A percentile compares a stretch with the other conserved stretches of the same genome.
Conservation (phyloP, 352 stramenopile species). For the Globisporangium camurandrum region DNA sequence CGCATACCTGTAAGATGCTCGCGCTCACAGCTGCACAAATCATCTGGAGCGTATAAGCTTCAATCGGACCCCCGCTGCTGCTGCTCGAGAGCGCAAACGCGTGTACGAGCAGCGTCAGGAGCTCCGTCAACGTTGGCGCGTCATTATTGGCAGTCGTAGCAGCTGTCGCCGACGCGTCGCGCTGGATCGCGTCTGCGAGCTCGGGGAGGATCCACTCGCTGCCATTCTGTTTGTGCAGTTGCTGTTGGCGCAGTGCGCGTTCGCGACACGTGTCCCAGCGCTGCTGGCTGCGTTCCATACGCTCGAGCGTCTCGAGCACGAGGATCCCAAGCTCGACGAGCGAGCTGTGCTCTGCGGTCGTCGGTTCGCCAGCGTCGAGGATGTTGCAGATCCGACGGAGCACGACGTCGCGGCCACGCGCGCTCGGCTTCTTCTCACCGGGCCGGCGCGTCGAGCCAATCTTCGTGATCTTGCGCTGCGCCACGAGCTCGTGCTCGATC, state of each 20-base stretch:
- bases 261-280: slow-evolving; percentile 50
- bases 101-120: slow-evolving; percentile 53
- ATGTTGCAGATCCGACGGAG: slow-evolving; percentile 62
- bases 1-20: slow-evolving; percentile 35
- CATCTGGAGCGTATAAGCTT: slow-evolving; percentile 70
- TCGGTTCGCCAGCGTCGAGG: slow-evolving; percentile 52
- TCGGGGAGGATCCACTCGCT: slow-evolving; percentile 69
- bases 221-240: slow-evolving; percentile 38
- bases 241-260: slow-evolving; percentile 32
- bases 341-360: slow-evolving; percentile 38
- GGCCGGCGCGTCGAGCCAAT: slow-evolving; percentile 28
- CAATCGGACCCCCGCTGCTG: slow-evolving; percentile 24
- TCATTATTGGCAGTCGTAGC: slow-evolving; percentile 13
- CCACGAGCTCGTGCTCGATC: slow-evolving; percentile 42
- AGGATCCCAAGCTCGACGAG: slow-evolving; percentile 68
- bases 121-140: slow-evolving; percentile 25
- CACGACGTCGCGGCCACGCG: slow-evolving; percentile 65
- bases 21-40: slow-evolving; percentile 44
- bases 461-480: slow-evolving; percentile 41
- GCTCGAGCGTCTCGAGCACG: slow-evolving; percentile 65
- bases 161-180: slow-evolving; percentile 19
- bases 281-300: slow-evolving; percentile 45
- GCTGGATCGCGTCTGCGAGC: slow-evolving; percentile 52
- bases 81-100: slow-evolving; percentile 47
- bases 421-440: slow-evolving; percentile 33